A percentile compares a stretch with the other conserved stretches of the same genome.
Evolutionary conservation across 1,284 basidiomycete species (phyloP).

Genomic region (Melampsora medusae): DNA sequence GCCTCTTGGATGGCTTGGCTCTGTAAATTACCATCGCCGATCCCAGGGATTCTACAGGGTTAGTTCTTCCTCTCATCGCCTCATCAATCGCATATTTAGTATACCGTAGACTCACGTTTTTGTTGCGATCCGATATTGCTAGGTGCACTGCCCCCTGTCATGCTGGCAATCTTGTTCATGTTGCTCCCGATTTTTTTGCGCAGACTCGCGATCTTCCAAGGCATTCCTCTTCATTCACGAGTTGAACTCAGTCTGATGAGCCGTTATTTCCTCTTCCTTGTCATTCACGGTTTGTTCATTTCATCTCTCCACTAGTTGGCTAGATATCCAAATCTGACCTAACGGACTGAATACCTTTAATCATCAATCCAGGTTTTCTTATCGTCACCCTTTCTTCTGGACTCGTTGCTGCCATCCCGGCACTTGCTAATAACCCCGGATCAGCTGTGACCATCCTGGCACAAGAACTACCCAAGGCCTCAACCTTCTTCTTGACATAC

Average conservation of each 20-base stretch:
- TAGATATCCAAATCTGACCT: not conserved
- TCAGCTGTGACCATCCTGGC: slow-evolving; percentile 69
- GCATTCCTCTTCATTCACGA: slow-evolving; percentile 73
- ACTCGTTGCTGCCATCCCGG: slow-evolving; percentile 67
- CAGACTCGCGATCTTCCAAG: slow-evolving; percentile 72
- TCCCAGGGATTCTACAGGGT: slow-evolving; percentile 80
- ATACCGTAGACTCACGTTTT: not conserved
- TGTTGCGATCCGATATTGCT: slow-evolving; percentile 30
- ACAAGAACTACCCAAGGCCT: slow-evolving; percentile 72
- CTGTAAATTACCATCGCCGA: slow-evolving; percentile 63
- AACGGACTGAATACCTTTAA: slow-evolving; percentile 5
- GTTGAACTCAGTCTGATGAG: slow-evolving; percentile 88
- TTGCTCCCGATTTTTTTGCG: slow-evolving; percentile 81
- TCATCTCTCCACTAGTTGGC: not conserved
- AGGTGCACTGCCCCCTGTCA: slow-evolving; percentile 73
- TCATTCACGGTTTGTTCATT: slow-evolving; percentile 64
- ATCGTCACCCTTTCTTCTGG: slow-evolving; percentile 79
- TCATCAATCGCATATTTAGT: not conserved
- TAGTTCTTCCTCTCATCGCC: not conserved
- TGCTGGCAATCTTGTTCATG: slow-evolving; percentile 85
- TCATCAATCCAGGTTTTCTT: slow-evolving; percentile 74
- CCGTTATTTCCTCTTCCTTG: slow-evolving; percentile 86
- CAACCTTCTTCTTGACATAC: slow-evolving; percentile 90
- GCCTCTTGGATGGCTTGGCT: slow-evolving; percentile 79
- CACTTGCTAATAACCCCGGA: slow-evolving; percentile 65